phyloP scores from a whole-genome alignment of 2,329 filamentous ascomycete genomes.

The Apiospora koreana region DNA sequence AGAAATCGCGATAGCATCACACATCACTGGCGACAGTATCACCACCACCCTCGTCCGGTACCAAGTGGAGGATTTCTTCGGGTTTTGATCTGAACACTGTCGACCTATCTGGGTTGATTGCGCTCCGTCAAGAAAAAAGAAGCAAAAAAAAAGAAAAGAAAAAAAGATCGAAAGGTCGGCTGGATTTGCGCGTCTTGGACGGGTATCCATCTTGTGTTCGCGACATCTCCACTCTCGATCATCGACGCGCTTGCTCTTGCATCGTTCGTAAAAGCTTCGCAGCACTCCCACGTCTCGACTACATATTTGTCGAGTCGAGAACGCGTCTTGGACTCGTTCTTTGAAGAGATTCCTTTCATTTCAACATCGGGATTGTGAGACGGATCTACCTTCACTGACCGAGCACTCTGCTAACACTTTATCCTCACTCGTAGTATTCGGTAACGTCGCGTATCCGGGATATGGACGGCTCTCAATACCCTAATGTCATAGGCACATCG shows the following conservation, averaged over 20 bases:
- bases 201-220: constrained; percentile 8
- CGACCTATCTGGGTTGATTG: background rate
- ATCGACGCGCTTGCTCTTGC: constrained; percentile 7
- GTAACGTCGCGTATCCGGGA: constrained; percentile 34
- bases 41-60: constrained; percentile 17
- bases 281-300: constrained; percentile 2
- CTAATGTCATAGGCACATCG: constrained; percentile 58
- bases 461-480: constrained; percentile 57
- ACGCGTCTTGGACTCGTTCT: background rate
- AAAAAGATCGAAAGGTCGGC: background rate
- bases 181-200: constrained; percentile 5
- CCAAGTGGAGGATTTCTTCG: constrained; percentile 16
- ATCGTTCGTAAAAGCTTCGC: background rate
- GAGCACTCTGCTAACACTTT: constrained; percentile 16
- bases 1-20: constrained; percentile 2
- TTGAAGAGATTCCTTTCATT: background rate
- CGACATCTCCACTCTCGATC: constrained; percentile 11
- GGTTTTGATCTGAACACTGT: constrained; percentile 12
- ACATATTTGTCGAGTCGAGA: background rate
- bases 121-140: background rate
- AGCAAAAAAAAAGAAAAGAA: no score
- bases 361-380: constrained; percentile 5
- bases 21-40: constrained; percentile 14
- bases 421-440: constrained; percentile 19
- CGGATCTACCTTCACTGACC: background rate